Conservation (phyloP, 257 asterid genomes). For the Henckelia pumila region DNA sequence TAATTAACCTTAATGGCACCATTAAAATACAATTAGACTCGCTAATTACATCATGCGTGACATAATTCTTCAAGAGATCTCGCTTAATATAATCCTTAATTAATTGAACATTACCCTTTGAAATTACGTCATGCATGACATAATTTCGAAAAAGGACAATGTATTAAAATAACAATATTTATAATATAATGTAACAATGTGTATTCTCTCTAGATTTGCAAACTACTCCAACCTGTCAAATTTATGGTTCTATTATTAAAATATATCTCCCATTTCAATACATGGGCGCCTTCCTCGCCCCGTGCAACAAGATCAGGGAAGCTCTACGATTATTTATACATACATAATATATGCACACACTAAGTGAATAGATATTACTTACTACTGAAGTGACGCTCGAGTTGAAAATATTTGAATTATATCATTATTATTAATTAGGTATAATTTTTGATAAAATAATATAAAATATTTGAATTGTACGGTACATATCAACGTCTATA, state of each 20-base stretch:
- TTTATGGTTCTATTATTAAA: background rate
- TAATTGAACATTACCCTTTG: background rate
- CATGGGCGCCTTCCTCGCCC: background rate
- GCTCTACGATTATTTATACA: too few relatives aligned
- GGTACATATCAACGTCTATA: too few relatives aligned
- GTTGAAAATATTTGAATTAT: too few relatives aligned
- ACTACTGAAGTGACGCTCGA: too few relatives aligned
- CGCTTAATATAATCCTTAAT: background rate
- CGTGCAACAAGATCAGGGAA: too few relatives aligned
- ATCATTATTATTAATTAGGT: too few relatives aligned
- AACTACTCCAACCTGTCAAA: conserved; percentile 6
- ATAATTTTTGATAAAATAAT: too few relatives aligned
- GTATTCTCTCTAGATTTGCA: conserved; percentile 15
- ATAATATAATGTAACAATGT: background rate
- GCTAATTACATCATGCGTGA: conserved; percentile 45
- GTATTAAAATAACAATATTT: background rate
- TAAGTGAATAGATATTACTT: too few relatives aligned
- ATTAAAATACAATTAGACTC: background rate
- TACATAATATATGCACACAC: too few relatives aligned
- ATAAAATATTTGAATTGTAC: too few relatives aligned
- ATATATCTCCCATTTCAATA: background rate
- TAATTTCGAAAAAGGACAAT: conserved; percentile 28
- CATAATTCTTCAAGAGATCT: conserved; percentile 20
- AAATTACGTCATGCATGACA: conserved; percentile 51
- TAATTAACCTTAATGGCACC: background rate